Base-by-base conservation (phyloP, 1,284 basidiomycete species). In the Apiotrichum laibachii region DNA sequence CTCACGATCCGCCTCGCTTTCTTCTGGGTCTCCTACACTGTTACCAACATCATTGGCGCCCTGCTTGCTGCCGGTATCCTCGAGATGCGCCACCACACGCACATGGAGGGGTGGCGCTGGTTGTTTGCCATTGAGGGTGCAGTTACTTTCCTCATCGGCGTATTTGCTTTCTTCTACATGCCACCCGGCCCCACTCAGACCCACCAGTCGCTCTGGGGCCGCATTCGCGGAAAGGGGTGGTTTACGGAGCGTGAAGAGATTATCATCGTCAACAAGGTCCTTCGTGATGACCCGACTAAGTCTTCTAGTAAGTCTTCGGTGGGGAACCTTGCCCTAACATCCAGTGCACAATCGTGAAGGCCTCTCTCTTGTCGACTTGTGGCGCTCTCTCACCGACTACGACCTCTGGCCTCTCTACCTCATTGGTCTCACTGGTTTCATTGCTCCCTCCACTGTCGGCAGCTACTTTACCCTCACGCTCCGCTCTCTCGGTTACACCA, bases 301-400 rank as follows among this genome's bases (percentile, higher is more conserved):
- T 50, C 51, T 12, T 46, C 42, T 3, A 61, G 55, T 56, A 35
- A 44, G 55, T 51, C 3, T 18, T 26, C 10, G 21, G n/a, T 8
- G 18, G 13, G 5, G 16, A 35, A 18, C 3, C 19, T 42, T 56
- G 42, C 51, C 15, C 37, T 13, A 15, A 31, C 26, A 31, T 31
- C 53, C 45, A 68, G 51, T 81, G 80, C 77, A 81, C 72, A 81
- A 81, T 58, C 73, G 80, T n/a, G 67, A 81, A 56, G 79, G 76
- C 7, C 53, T 77, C 15, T 58, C 60, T 2, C 22, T 67, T 19
- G 53, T 42, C 2, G 61, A 69, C 18, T 54, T 78, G 16, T 69
- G 65, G 64, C 54, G 57, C 18, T 67, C 71, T 0, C 33, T 80
- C 2, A 62, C 57, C 9, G 79, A 80, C 59, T 79, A 70, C 51